phyloP scores from a whole-genome alignment of 495 filamentous ascomycete species.

The Cercophora sp. region DNA sequence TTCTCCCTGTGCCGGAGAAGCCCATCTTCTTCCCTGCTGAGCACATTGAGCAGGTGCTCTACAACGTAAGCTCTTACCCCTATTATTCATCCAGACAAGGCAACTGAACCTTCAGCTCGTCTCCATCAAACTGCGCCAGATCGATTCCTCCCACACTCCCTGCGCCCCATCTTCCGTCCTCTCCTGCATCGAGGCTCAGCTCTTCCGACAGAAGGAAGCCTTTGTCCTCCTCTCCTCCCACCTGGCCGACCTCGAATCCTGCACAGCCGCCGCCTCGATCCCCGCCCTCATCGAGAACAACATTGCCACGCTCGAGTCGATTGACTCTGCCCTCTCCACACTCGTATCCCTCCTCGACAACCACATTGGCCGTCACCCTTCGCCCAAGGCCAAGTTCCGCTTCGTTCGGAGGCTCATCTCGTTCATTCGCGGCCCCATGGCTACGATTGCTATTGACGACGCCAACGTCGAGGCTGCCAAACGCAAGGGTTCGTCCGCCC shows the following conservation, averaged over 20 bases:
- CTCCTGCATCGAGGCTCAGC: slow-evolving; percentile 13
- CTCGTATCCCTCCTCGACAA: slow-evolving; percentile 7
- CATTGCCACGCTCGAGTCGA: not conserved
- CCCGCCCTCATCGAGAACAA: not conserved
- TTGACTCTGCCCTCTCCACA: slow-evolving; percentile 6
- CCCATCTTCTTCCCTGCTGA: slow-evolving; percentile 8
- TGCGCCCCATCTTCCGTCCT: slow-evolving; percentile 8
- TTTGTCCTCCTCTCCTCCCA: not conserved
- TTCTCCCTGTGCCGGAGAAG: slow-evolving; percentile 1
- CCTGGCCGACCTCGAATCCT: not conserved
- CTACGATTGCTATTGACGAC: slow-evolving; percentile 5
- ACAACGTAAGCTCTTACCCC: slow-evolving; percentile 8
- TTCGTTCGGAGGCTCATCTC: slow-evolving; percentile 2
- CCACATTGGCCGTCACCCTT: slow-evolving; percentile 10
- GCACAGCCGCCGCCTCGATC: not conserved
- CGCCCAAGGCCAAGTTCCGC: not conserved
- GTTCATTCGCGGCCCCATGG: slow-evolving; percentile 1
- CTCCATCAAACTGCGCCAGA: not conserved
- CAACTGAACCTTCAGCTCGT: not conserved
- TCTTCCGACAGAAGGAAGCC: slow-evolving; percentile 11
- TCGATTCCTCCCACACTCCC: not conserved
- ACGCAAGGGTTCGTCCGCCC: slow-evolving; percentile 4
- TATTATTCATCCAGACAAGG: too few relatives aligned
- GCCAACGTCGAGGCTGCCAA: slow-evolving; percentile 9
- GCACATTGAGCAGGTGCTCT: slow-evolving; percentile 8